These are phyloP conservation scores for Colletotrichum sp. DNA, from an alignment of 2,329 filamentous ascomycete genomes.

Conservation along the genomic window DNA sequence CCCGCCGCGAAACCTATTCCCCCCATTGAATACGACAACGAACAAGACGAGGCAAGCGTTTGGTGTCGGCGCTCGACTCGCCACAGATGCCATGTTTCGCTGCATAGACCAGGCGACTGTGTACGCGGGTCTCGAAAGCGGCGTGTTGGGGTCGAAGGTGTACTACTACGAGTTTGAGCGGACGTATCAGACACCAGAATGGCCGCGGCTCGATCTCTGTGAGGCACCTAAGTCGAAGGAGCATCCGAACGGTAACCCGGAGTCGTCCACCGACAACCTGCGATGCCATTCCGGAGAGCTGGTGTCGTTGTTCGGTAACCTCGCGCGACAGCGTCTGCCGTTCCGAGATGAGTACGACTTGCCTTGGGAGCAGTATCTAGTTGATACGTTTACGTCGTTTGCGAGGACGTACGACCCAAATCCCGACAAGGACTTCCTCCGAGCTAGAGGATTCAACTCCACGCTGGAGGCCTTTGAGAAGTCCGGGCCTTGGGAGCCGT, in stretches of 20 bases:
- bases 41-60: conserved; percentile 59
- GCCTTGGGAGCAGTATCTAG: conserved; percentile 14
- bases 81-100: conserved; percentile 64
- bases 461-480: conserved; percentile 38
- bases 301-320: conserved; percentile 47
- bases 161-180: conserved; percentile 68
- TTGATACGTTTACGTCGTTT: conserved; percentile 52
- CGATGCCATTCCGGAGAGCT: conserved; percentile 53
- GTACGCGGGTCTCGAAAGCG: conserved; percentile 48
- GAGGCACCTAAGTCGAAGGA: conserved; percentile 34
- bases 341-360: conserved; percentile 41
- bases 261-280: conserved; percentile 37
- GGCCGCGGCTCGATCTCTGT: conserved; percentile 57
- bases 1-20: conserved; percentile 50
- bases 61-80: conserved; percentile 57
- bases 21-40: conserved; percentile 46
- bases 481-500: conserved; percentile 41
- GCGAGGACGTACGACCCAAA: conserved; percentile 48
- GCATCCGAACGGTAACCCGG: conserved; percentile 46
- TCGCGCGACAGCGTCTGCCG: conserved; percentile 31
- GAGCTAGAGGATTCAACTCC: conserved; percentile 12
- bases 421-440: conserved; percentile 41
- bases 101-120: conserved; percentile 65
- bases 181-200: conserved; percentile 56
- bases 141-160: conserved; percentile 46